Evolutionary conservation across 345 rosid species (phyloP).

Genomic region (Salix udensis): DNA sequence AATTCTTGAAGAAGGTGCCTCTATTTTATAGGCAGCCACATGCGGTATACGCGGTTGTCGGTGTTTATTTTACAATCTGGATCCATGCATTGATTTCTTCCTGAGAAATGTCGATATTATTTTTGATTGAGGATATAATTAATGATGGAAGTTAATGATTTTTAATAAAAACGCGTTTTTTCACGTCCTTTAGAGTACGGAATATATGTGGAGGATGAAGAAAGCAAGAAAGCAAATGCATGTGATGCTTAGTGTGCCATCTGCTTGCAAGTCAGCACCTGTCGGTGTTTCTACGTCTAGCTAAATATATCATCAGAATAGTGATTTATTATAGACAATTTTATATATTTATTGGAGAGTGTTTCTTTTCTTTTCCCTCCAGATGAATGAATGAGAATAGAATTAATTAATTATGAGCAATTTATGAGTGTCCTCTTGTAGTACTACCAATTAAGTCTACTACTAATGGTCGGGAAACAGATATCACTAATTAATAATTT

Average conservation of each 20-base stretch:
- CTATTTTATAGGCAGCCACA: slow-evolving; percentile 2
- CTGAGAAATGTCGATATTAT: background rate
- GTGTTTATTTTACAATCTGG: slow-evolving; percentile 14
- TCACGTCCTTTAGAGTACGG: slow-evolving; percentile 3
- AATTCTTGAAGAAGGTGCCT: background rate
- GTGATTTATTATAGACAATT: no score
- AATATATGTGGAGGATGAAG: slow-evolving; percentile 5
- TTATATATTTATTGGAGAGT: no score
- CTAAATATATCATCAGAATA: no score
- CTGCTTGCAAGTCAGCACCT: background rate
- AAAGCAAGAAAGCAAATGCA: background rate
- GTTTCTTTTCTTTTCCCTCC: no score
- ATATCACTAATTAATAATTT: no score
- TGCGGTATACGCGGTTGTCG: slow-evolving; percentile 28
- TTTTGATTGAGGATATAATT: no score
- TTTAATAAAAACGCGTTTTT: slow-evolving; percentile 5
- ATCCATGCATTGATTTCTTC: background rate
- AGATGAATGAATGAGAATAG: no score
- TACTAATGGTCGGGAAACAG: no score
- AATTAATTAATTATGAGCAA: no score
- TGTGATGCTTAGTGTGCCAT: slow-evolving; percentile 2
- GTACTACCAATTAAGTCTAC: no score
- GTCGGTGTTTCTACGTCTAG: slow-evolving; percentile 13
- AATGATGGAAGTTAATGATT: no score
- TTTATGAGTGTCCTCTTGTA: no score